Base-by-base conservation (phyloP, 768 basidiomycete species). In the Kwoniella shandongensis region DNA sequence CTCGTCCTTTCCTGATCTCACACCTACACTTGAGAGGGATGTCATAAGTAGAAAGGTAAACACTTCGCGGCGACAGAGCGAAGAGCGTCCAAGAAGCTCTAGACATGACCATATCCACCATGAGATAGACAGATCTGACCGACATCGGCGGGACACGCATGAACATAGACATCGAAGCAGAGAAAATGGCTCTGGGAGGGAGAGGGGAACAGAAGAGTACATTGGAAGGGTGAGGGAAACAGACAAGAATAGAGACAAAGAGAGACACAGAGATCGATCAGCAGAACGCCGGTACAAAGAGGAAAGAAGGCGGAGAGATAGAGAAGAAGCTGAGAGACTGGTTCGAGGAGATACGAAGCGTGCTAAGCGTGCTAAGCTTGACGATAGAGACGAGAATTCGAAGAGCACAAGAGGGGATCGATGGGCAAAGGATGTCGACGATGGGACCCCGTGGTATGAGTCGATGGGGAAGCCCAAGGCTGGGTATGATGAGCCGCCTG, bases 391-490 rank as follows among this genome's bases (percentile, higher is more conserved):
- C 17, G 41, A 4, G 18, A 35, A 40, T n/a, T n/a, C n/a, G n/a
- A n/a, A n/a, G n/a, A n/a, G n/a, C 36, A 51, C 26, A 47, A 23
- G 47, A 36, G 35, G 56, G 7, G 39, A n/a, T 15, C 46, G 26
- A 35, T 23, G 18, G 32, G 22, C 1, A 10, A 45, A 50, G 7
- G 51, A 20, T 15, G 22, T 18, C 32, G 55, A 58, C 10, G 64
- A 61, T 18, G 61, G 51, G 6, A 8, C 44, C 10, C 45, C 55
- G 4, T 61, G 64, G 64, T 66, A 66, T 32, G 64, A 66, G 46
- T 35, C 49, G 25, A 29, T 41, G 0, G n/a, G 35, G 23, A 56
- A 47, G 55, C 18, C 26, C 13, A 22, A 56, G 32, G 44, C 18
- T 25, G 49, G 27, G 20, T 44, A 30, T 41, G 49, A 58, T 12